Evolutionary conservation across 257 asterid genomes (phyloP).

Genomic region (Solanum ossicruentum): DNA sequence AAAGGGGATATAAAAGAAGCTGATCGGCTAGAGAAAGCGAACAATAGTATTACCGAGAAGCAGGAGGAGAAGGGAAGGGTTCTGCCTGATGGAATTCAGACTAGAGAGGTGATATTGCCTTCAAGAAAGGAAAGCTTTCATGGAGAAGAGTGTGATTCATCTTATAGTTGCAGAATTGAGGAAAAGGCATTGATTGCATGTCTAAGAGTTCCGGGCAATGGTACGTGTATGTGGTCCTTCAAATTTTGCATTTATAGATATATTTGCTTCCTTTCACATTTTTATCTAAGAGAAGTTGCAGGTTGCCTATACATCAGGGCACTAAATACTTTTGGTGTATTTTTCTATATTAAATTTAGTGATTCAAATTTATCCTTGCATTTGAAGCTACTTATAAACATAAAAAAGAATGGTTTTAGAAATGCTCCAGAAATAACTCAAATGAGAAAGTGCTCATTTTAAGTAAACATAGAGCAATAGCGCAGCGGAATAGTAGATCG

Average conservation of each 20-base stretch:
- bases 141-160: constrained; percentile 64
- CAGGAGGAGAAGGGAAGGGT: constrained; percentile 23
- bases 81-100: constrained; percentile 3
- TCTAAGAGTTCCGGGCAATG: constrained; percentile 81
- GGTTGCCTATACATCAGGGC: background rate
- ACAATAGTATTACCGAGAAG: background rate
- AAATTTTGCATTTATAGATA: background rate
- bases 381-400: background rate
- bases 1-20: background rate
- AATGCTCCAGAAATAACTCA: background rate
- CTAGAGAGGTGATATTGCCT: constrained; percentile 13
- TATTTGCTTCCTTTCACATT: background rate
- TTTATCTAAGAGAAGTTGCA: background rate
- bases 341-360: background rate
- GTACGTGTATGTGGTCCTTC: constrained; percentile 16
- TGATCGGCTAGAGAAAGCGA: background rate
- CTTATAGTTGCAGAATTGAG: constrained; percentile 58
- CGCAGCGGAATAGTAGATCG: too few relatives aligned
- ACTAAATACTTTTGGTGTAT: background rate
- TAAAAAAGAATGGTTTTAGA: background rate
- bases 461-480: too few relatives aligned
- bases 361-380: background rate
- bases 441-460: background rate
- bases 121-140: constrained; percentile 15
- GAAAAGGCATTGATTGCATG: constrained; percentile 69